A percentile compares a stretch with the other conserved stretches of the same genome.
phyloP scores from a whole-genome alignment of 2,329 filamentous ascomycete genomes.

The Thielaviopsis musarum region DNA sequence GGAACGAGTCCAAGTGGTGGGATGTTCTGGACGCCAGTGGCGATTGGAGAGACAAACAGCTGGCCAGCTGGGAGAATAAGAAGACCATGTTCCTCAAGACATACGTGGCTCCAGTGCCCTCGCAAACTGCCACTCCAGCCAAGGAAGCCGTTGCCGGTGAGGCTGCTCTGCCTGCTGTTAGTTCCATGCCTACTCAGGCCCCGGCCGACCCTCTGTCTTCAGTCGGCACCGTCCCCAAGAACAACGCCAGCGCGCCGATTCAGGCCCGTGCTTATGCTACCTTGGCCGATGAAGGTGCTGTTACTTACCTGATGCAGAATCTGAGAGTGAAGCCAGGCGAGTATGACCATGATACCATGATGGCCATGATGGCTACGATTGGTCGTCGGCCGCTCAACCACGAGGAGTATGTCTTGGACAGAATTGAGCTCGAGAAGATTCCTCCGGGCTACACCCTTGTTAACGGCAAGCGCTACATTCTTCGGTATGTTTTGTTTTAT shows the following conservation, averaged over 20 bases:
- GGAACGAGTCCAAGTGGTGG: constrained; percentile 32
- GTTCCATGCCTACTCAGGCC: too few relatives aligned
- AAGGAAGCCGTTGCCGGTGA: background rate
- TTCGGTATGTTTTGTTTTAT: constrained; percentile 31
- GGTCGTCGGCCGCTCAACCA: constrained; percentile 29
- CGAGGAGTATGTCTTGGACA: constrained; percentile 32
- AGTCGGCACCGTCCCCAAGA: constrained; percentile 11
- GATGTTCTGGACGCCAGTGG: constrained; percentile 30
- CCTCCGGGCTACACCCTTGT: constrained; percentile 35
- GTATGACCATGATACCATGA: constrained; percentile 4
- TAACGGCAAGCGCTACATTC: constrained; percentile 34
- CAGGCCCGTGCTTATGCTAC: background rate
- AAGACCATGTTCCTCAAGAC: constrained; percentile 11
- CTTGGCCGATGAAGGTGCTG: too few relatives aligned
- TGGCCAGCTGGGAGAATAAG: constrained; percentile 21
- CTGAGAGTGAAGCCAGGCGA: background rate
- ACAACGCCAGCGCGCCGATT: background rate
- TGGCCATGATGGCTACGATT: constrained; percentile 7
- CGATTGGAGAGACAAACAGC: constrained; percentile 25
- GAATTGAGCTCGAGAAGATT: constrained; percentile 27
- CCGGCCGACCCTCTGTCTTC: background rate
- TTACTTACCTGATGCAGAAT: too few relatives aligned
- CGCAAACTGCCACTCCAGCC: background rate
- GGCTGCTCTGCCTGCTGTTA: background rate
- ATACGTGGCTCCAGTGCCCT: background rate